These are phyloP conservation scores for Helotiales sp. DNA, from an alignment of 2,329 filamentous ascomycete species.

Conservation along the genomic window DNA sequence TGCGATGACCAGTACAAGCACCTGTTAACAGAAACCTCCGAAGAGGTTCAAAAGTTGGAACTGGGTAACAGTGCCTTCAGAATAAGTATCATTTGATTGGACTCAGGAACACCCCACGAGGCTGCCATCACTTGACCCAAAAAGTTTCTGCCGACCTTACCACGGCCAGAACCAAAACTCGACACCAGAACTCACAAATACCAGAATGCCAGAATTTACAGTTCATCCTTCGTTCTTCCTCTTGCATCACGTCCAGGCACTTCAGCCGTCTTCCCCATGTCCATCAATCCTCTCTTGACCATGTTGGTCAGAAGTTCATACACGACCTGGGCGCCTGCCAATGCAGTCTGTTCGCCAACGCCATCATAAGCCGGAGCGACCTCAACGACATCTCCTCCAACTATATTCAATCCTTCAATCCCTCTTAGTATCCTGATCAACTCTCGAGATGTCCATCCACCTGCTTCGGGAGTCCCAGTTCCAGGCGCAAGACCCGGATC, in stretches of 20 bases:
- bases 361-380: conserved; percentile 85
- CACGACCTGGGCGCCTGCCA: conserved; percentile 80
- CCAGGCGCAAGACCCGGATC: conserved; percentile 71
- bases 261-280: conserved; percentile 33
- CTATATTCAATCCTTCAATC: conserved; percentile 79
- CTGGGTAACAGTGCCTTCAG: background rate
- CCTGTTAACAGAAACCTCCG: background rate
- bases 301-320: conserved; percentile 83
- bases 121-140: too few relatives aligned
- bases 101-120: too few relatives aligned
- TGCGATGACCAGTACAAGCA: background rate
- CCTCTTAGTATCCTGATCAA: conserved; percentile 80
- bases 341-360: conserved; percentile 73
- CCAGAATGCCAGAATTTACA: too few relatives aligned
- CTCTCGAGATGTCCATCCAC: conserved; percentile 88
- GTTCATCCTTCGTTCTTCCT: conserved; percentile 26
- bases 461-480: conserved; percentile 86
- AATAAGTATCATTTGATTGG: background rate
- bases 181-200: too few relatives aligned
- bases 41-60: background rate
- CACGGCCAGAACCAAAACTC: too few relatives aligned
- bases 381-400: conserved; percentile 89
- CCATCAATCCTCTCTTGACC: conserved; percentile 56
- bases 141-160: too few relatives aligned
- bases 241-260: conserved; percentile 22